Evolutionary conservation across 306 rosid genomes (phyloP), one percentile per base, ranked within the genome.

Genomic region (Dicorynia guianensis): DNA sequence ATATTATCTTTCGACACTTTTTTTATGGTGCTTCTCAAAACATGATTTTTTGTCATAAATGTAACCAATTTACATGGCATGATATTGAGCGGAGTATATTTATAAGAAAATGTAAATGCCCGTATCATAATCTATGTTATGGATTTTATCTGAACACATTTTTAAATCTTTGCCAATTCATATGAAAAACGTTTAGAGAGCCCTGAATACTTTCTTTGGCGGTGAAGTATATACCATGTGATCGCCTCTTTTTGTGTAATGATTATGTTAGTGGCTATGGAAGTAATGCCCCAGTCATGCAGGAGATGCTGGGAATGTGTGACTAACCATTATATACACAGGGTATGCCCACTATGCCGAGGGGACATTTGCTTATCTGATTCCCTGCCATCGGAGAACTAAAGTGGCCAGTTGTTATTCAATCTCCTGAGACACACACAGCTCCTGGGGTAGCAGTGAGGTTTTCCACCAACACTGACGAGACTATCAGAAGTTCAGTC

Each of bases 261-360:
- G 38, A 72, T 72, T 55, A 36, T 46, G 59, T 64, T 47, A 36
- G 36, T 69, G 55, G 39, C 69, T 65, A 70, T 50, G 17, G 54
- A 30, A 7, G 30, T 39, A 46, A 74, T 67, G 59, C 36, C 18
- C 36, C 18, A 8, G 65, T 49, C 74, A 56, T 79, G 68, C 36
- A 65, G 36, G 47, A 60, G 58, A 62, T 52, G 55, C 75, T 14
- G 49, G 55, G 70, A 44, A 73, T 73, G 48, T 63, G 56, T 55
- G 8, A 62, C 67, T 50, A n/a, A 60, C 69, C 59, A 77, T 15
- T 19, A 78, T 74, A 50, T 80, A 48, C 75, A 76, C 97, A 96
- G 99, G 98, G 99, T 96, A 62, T 96, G 99, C 71, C 99, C 99
- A 11, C 88, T 96, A 14, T 96, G 99, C 77, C 85, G 99, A 19